A percentile compares a stretch with the other conserved stretches of the same genome.
Conservation (phyloP, 352 stramenopile species). For the Peronospora tabacina region DNA sequence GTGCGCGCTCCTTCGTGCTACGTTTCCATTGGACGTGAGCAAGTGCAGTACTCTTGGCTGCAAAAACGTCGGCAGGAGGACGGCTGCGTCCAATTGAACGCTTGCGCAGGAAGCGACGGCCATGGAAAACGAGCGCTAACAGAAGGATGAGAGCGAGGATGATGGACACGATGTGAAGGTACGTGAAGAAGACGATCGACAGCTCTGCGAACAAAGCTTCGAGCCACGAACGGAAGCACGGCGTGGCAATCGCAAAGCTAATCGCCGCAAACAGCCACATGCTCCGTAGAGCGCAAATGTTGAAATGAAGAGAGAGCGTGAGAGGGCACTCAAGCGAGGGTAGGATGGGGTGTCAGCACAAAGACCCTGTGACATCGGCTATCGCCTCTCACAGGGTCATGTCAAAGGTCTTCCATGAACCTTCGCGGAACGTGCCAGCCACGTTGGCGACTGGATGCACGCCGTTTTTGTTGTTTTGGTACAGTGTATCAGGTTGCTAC, state of each 20-base stretch:
- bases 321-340: slow-evolving; percentile 4
- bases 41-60: slow-evolving; percentile 5
- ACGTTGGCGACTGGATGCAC: no score
- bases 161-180: slow-evolving; percentile 29
- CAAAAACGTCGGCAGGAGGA: background rate
- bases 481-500: slow-evolving; percentile 2
- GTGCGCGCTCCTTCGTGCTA: slow-evolving; percentile 10
- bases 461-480: no score
- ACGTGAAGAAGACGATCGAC: slow-evolving; percentile 55
- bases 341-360: slow-evolving; percentile 6
- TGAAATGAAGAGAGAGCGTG: slow-evolving; percentile 17
- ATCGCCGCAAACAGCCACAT: slow-evolving; percentile 60
- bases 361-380: background rate
- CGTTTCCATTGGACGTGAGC: slow-evolving; percentile 27
- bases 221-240: slow-evolving; percentile 44
- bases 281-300: slow-evolving; percentile 13
- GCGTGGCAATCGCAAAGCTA: slow-evolving; percentile 45
- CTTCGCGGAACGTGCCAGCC: no score
- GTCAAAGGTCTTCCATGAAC: no score
- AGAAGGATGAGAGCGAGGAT: slow-evolving; percentile 24
- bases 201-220: slow-evolving; percentile 58
- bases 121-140: slow-evolving; percentile 27
- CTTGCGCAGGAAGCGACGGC: slow-evolving; percentile 20
- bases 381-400: no score
- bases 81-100: slow-evolving; percentile 7